phyloP scores from a whole-genome alignment of 306 rosid species.

The Corylus heterophylla region DNA sequence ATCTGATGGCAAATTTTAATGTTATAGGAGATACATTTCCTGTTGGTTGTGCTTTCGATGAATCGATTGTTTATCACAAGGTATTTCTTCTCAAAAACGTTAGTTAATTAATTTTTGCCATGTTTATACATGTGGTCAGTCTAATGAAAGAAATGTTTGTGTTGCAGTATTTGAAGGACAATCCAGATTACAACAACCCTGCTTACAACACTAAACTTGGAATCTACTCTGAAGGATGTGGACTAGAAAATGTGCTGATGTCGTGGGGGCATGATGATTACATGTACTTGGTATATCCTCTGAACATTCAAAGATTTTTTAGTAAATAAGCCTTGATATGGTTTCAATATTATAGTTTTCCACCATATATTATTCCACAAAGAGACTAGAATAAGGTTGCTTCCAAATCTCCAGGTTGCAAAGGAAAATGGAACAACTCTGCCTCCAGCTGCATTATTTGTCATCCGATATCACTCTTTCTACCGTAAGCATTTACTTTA shows the following conservation, averaged over 20 bases:
- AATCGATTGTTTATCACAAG: conserved; percentile 39
- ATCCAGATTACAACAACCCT: conserved; percentile 31
- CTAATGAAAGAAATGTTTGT: not conserved
- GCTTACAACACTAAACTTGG: conserved; percentile 38
- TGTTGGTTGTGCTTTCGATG: conserved; percentile 45
- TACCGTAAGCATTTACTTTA: conserved; percentile 24
- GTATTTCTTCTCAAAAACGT: conserved; percentile 18
- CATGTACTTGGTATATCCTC: conserved; percentile 42
- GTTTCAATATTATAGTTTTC: not conserved
- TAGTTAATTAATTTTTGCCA: not conserved
- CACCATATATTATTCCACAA: no score
- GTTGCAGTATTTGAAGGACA: conserved; percentile 40
- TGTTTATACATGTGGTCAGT: not conserved
- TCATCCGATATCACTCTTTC: conserved; percentile 49
- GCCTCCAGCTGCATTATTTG: conserved; percentile 41
- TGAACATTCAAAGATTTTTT: not conserved
- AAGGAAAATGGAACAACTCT: conserved; percentile 39
- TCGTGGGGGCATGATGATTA: conserved; percentile 62
- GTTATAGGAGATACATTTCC: conserved; percentile 45
- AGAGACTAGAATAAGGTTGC: not conserved
- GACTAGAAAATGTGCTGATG: conserved; percentile 39
- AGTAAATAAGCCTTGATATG: not conserved
- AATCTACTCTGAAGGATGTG: conserved; percentile 38
- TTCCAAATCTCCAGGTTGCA: conserved; percentile 32
- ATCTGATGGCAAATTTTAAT: not conserved